Base-by-base conservation (phyloP, 345 rosid genomes). In the Rubroshorea leprosula region DNA sequence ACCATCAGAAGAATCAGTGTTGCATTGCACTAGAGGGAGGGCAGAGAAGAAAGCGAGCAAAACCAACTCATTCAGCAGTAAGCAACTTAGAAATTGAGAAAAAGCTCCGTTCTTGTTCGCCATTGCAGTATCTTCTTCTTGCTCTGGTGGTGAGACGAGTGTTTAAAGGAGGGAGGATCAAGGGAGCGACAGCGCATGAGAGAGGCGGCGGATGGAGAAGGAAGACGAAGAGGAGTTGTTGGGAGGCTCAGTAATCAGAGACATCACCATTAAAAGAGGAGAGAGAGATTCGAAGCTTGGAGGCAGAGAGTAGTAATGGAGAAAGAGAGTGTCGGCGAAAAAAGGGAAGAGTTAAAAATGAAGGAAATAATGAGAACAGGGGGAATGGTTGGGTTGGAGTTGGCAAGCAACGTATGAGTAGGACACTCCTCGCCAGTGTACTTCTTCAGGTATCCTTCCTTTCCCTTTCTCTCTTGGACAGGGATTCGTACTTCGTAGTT, bases 1-100 rank as follows among this genome's bases (percentile, higher is more conserved):
- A 81, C 86, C 81, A 71, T 78, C 83, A 22, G 74, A 58, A 52
- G 72, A 58, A 78, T 81, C 83, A 64, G 83, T 81, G 67, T 54
- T 61, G 69, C 74, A 73, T 6, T n/a, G 74, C 66, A 72, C 79
- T 52, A 52, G 15, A 17, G 75, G 46, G 49, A 71, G 39, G 26
- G 54, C 49, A 21, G 56, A 73, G 72, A 78, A 68, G 63, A 20
- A 35, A 21, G 51, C 63, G 22, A 65, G 56, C 16, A 62, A 61
- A 46, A 62, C 20, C 1, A 66, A 60, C 49, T 55, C 52, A 21
- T 21, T 45, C 21, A 75, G 4, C 45, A 75, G 0, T 31, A 70
- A 43, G 1, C 55, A 51, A 68, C 71, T 5, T 49, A 61, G 23
- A 58, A 60, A 26, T 17, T 54, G 50, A 41, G 62, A 24, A 67